A percentile compares a stretch with the other conserved stretches of the same genome.
phyloP scores from a whole-genome alignment of 2,329 filamentous ascomycete species.

The Claviceps paspali region DNA sequence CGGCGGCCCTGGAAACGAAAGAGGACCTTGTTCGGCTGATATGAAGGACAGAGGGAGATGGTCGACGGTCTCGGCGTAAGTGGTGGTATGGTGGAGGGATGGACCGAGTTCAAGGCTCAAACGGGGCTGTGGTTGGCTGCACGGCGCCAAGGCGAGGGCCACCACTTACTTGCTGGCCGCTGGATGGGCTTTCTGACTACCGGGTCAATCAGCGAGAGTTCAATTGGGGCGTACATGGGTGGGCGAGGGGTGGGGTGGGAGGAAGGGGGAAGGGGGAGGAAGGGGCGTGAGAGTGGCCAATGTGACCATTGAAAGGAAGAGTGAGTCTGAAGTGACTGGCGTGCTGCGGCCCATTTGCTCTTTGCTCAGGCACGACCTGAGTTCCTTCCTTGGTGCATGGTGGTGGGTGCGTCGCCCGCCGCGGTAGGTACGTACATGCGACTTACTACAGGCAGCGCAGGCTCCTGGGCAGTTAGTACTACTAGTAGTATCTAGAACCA shows the following conservation, averaged over 20 bases:
- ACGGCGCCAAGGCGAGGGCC: slow-evolving; percentile 7
- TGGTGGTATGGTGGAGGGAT: slow-evolving; percentile 9
- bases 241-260: not conserved
- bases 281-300: slow-evolving; percentile 1
- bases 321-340: slow-evolving; percentile 4
- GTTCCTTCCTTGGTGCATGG: no score
- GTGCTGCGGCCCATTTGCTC: not conserved
- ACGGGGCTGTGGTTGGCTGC: slow-evolving; percentile 10
- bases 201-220: slow-evolving; percentile 4
- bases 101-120: slow-evolving; percentile 10
- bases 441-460: no score
- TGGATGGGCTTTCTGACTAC: slow-evolving; percentile 6
- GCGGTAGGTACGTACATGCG: no score
- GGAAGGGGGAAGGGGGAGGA: slow-evolving; percentile 3
- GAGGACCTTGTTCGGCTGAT: slow-evolving; percentile 9
- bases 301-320: slow-evolving; percentile 5
- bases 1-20: slow-evolving; percentile 6
- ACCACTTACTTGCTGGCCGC: slow-evolving; percentile 7
- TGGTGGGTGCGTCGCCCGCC: no score
- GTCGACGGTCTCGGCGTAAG: slow-evolving; percentile 10
- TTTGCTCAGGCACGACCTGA: not conserved
- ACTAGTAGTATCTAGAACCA: no score
- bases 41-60: slow-evolving; percentile 9
- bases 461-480: no score
- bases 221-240: slow-evolving; percentile 5